Evolutionary conservation across 495 filamentous ascomycete genomes (phyloP).

Genomic region (Penicillium roqueforti): DNA sequence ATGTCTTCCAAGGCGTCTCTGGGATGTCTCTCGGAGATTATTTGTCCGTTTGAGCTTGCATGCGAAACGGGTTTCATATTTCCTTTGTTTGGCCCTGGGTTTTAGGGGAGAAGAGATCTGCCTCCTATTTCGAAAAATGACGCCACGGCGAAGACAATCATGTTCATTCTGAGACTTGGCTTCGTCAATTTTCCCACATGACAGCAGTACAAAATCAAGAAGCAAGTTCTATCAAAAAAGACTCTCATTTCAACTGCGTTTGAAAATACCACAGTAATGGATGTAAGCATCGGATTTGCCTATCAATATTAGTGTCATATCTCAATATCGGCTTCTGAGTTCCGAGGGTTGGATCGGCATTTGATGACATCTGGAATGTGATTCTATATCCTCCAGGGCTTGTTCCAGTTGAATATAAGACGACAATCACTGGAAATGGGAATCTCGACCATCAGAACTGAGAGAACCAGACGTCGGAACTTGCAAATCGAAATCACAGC

Average conservation of each 20-base stretch:
- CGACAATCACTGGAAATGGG: not conserved
- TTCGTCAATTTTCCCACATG: too few species aligned
- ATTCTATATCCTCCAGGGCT: slow-evolving; percentile 2
- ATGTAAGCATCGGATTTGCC: not conserved
- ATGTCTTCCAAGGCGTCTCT: not conserved
- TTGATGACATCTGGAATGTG: slow-evolving; percentile 11
- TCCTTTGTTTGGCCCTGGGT: not conserved
- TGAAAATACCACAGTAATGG: not conserved
- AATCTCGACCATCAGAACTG: not conserved
- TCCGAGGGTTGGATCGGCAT: slow-evolving; percentile 25
- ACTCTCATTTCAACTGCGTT: not conserved
- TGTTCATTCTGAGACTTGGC: too few species aligned
- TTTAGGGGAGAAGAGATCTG: not conserved
- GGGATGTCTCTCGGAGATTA: not conserved
- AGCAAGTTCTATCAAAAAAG: not conserved
- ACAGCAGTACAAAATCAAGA: too few species aligned
- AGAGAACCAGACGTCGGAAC: not conserved
- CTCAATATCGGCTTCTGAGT: slow-evolving; percentile 14
- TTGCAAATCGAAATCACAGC: not conserved
- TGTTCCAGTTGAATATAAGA: not conserved
- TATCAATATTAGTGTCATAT: not conserved
- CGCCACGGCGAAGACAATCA: too few species aligned
- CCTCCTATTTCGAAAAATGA: too few species aligned
- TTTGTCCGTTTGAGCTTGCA: not conserved
- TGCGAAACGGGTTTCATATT: not conserved